Conservation (phyloP, 2,329 filamentous ascomycete species). For the Ophiocordyceps unilateralis region DNA sequence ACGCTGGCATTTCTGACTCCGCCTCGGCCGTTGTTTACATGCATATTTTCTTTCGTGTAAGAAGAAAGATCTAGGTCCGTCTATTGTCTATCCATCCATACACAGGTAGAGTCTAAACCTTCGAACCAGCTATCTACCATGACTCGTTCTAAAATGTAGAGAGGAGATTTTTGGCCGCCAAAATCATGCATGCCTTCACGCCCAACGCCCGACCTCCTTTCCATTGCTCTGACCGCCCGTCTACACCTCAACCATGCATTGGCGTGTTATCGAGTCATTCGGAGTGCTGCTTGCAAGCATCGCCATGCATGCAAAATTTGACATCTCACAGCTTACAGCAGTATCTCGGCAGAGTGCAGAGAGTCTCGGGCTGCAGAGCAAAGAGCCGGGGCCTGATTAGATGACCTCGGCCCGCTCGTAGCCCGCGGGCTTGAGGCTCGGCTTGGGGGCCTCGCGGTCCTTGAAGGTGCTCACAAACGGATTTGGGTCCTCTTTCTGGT, state of each 20-base stretch:
- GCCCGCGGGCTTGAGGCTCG: conserved; percentile 46
- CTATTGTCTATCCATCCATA: background rate
- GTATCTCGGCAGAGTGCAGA: background rate
- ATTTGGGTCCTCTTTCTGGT: conserved; percentile 77
- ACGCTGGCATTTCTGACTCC: background rate
- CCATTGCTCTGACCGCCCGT: background rate
- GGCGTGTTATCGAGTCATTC: background rate
- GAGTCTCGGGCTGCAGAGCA: background rate
- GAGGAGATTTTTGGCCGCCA: background rate
- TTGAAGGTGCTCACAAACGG: conserved; percentile 79
- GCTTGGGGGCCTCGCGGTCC: conserved; percentile 48
- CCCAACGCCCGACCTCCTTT: background rate
- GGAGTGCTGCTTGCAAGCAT: background rate
- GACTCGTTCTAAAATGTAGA: background rate
- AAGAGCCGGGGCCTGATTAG: conserved; percentile 9
- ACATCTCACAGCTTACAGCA: background rate
- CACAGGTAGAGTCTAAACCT: too few species aligned
- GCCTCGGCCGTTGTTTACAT: background rate
- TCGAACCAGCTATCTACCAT: background rate
- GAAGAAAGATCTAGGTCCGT: too few species aligned
- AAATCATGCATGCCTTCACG: background rate
- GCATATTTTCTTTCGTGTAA: background rate
- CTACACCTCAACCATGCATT: background rate
- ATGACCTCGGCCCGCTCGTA: conserved; percentile 77
- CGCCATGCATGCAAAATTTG: background rate